A percentile compares a stretch with the other conserved stretches of the same genome.
phyloP scores from a whole-genome alignment of 176 grass and related monocot species.

The Eragrostis curvula region DNA sequence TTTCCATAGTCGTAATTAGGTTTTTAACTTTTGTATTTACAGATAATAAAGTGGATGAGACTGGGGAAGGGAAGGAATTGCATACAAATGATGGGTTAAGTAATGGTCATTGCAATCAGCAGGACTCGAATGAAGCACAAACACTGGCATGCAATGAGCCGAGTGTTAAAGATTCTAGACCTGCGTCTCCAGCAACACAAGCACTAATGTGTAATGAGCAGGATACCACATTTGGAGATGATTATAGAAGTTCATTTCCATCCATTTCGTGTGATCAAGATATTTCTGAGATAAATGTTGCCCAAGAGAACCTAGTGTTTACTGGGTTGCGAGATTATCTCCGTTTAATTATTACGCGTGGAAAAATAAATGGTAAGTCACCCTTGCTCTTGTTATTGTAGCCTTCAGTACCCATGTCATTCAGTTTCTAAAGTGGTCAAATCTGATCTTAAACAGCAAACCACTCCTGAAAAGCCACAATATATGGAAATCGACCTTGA shows the following conservation, averaged over 20 bases:
- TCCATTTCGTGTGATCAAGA: constrained; percentile 30
- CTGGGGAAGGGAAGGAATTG: constrained; percentile 32
- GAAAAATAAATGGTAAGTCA: constrained; percentile 63
- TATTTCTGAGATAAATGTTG: constrained; percentile 58
- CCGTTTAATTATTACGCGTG: constrained; percentile 49
- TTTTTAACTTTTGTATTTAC: constrained; percentile 10
- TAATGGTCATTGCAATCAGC: constrained; percentile 34
- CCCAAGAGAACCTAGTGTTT: constrained; percentile 59
- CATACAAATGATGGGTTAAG: constrained; percentile 33
- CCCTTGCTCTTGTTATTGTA: not conserved
- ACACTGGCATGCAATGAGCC: constrained; percentile 23
- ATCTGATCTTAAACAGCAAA: not conserved
- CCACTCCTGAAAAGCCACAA: not conserved
- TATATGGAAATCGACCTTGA: not conserved
- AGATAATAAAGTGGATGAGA: constrained; percentile 50
- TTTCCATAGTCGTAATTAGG: not conserved
- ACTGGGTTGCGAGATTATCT: constrained; percentile 62
- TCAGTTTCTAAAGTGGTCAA: not conserved
- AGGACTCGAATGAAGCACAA: constrained; percentile 38
- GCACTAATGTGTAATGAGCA: constrained; percentile 71
- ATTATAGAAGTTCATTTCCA: constrained; percentile 43
- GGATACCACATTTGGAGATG: constrained; percentile 55
- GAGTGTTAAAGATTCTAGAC: constrained; percentile 44
- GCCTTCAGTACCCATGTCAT: not conserved
- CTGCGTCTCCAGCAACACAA: constrained; percentile 71